Base-by-base conservation (phyloP, 371 early-diverging fungal genomes). In the Actinomortierella ambigua region DNA sequence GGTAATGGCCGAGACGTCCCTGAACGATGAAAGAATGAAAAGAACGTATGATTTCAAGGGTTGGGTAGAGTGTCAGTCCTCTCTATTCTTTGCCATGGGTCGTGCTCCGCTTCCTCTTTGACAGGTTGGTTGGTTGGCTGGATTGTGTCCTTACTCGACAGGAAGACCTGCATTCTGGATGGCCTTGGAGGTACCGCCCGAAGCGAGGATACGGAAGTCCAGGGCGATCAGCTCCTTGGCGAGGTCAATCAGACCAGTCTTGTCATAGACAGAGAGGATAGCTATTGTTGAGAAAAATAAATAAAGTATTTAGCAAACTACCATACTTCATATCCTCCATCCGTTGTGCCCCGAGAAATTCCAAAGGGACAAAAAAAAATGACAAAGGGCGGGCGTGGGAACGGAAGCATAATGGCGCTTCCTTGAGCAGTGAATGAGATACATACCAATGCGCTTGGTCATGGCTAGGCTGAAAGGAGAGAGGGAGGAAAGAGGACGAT, bases 1-100 rank as follows among this genome's bases (percentile, higher is more conserved):
- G 67, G 98, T 98, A 61, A 98, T 93, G 63, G 94, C 96, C 50
- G 96, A 93, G 34, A 98, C 97, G 81, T 98, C 98, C 65, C 93
- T 93, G 75, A 23, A 43, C 15, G 57, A 17, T n/a, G 28, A 29
- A 27, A 27, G 15, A 26, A 22, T 22, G 17, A 18, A 34, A 39
- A 40, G 24, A 28, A 26, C 13, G 15, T n/a, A 28, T 28, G n/a
- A 49, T n/a, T n/a, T n/a, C n/a, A n/a, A 8, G 15, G 9, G 40
- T 46, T 22, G n/a, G 40, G 22, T 20, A 29, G 42, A 11, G 17
- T 39, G 2, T 43, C 14, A n/a, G 17, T 15, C 27, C 15, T 22
- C 48, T 22, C 13, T 39, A 17, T 23, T 49, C 11, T 18, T 18
- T 41, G 40, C 34, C 15, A 63, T 28, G 42, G n/a, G n/a, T 15